Conservation (phyloP, 768 basidiomycete genomes). For the Kwoniella pini region DNA sequence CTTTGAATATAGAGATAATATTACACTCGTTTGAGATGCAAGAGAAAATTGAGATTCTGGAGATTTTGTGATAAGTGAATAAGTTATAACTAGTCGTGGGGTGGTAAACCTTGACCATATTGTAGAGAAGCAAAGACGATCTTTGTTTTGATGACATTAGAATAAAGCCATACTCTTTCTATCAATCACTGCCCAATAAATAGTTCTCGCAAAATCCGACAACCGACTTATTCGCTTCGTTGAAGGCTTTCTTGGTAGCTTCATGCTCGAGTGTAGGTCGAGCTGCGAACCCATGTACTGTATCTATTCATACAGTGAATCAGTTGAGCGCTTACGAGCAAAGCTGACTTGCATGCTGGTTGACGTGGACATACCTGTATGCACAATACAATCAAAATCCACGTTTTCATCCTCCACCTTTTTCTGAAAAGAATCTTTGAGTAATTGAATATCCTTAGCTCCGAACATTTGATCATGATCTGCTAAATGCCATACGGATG, state of each 20-base stretch:
- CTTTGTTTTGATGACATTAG: too few relatives aligned
- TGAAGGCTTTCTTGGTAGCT: conserved; percentile 63
- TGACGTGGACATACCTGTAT: conserved; percentile 25
- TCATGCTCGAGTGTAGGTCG: conserved; percentile 62
- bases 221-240: conserved; percentile 61
- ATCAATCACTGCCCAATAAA: conserved; percentile 21
- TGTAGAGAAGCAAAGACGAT: too few relatives aligned
- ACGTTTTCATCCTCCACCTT: conserved; percentile 18
- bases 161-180: too few relatives aligned
- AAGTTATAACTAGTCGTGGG: too few relatives aligned
- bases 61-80: too few relatives aligned
- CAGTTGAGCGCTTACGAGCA: too few relatives aligned
- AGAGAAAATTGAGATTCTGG: too few relatives aligned
- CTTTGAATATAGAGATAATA: too few relatives aligned
- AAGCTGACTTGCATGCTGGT: too few relatives aligned
- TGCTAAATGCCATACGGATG: conserved; percentile 32
- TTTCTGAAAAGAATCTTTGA: conserved; percentile 24
- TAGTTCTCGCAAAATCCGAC: conserved; percentile 59
- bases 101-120: too few relatives aligned
- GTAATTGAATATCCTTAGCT: conserved; percentile 23
- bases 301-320: conserved; percentile 55
- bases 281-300: conserved; percentile 65
- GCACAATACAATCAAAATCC: conserved; percentile 19
- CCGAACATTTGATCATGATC: conserved; percentile 35
- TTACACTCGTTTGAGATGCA: too few relatives aligned